Conservation (phyloP, 75 land plant species). For the Cryptomeria japonica region DNA sequence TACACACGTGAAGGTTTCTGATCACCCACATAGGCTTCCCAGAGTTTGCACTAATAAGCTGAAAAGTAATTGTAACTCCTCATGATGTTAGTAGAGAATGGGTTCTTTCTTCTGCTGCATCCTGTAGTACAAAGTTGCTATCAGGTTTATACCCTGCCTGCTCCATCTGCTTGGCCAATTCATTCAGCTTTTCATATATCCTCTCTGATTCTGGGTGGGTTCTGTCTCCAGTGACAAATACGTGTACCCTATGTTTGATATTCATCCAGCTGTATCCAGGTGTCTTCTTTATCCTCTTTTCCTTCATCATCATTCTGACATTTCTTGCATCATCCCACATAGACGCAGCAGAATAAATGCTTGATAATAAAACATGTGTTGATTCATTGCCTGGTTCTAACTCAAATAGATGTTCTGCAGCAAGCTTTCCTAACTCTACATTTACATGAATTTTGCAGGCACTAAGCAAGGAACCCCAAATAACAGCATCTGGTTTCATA, state of each 20-base stretch:
- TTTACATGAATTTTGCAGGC: conserved; percentile 11
- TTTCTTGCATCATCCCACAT: conserved; percentile 12
- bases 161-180: conserved; percentile 8
- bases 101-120: conserved; percentile 10
- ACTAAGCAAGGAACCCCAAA: conserved; percentile 12
- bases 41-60: conserved; percentile 8
- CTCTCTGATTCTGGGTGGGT: conserved; percentile 17
- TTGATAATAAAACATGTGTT: conserved; percentile 10
- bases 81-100: conserved; percentile 12
- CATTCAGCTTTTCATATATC: conserved; percentile 16
- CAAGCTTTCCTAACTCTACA: conserved; percentile 8
- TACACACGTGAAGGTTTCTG: conserved; percentile 10
- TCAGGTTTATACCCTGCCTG: conserved; percentile 17
- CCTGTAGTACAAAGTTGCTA: conserved; percentile 9
- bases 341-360: conserved; percentile 9
- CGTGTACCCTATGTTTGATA: conserved; percentile 20
- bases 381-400: conserved; percentile 13
- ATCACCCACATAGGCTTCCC: not conserved
- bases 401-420: conserved; percentile 14
- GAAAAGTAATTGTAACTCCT: conserved; percentile 26
- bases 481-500: not conserved
- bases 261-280: conserved; percentile 15
- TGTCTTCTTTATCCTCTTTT: conserved; percentile 6
- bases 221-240: conserved; percentile 22
- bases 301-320: conserved; percentile 9